Base-by-base conservation (phyloP, 148 eudicot species). In the Cornus kousa region DNA sequence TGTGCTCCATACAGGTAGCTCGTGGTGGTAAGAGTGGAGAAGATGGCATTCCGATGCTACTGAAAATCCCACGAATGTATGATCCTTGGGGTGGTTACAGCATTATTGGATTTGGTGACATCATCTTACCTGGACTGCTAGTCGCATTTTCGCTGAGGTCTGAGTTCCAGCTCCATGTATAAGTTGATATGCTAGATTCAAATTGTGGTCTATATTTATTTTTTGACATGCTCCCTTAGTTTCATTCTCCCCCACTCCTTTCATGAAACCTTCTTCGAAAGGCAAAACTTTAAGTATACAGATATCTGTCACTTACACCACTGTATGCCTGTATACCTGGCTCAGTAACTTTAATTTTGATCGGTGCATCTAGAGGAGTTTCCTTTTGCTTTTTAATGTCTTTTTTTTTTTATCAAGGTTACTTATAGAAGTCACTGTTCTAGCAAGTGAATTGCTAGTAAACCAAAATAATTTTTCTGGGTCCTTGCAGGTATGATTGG, bases 31-130 rank as follows among this genome's bases (percentile, higher is more conserved):
- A 85, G 71, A 97, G 97, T 78, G 99, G 99, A 78, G 98, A 97
- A 84, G 98, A 97, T 84, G 99, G 99, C 59, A 94, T 97, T 13
- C 99, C 99, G 48, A 94, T 97, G 99, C 86, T 97, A 77, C 78
- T 97, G 78, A 97, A 97, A 86, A 97, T 97, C 71, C 99, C 99
- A 10, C 87, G 99, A 66, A 91, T 97, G 93, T 90, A 87, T 83
- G 99, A 97, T 81, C 99, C 98, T 79, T 97, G 99, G 99, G 98
- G 98, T 39, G 99, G 99, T 73, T 91, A 92, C 87, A 97, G 99
- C 82, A 92, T 97, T 78, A 94, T 97, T 75, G 99, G 99, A 71
- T 97, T 97, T 83, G 99, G 99, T 69, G 99, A 97, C 84, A 97
- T 97, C 68, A 93, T 97, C 74, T 81, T 97, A 80, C 99, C 99